Evolutionary conservation across 140 eudicot genomes (phyloP).

Genomic region (Senecio squalidus): DNA sequence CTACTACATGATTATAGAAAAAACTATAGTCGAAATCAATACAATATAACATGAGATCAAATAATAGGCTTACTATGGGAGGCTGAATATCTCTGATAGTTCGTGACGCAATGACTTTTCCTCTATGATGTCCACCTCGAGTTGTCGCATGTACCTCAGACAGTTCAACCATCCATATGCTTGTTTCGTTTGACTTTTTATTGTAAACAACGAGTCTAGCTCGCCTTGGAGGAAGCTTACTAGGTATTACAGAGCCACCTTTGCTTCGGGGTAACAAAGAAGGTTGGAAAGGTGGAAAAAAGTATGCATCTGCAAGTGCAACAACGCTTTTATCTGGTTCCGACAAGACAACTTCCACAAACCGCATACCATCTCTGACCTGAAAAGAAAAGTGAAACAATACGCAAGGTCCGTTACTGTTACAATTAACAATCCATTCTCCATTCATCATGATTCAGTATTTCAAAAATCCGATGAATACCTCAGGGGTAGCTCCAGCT

Average conservation of each 20-base stretch:
- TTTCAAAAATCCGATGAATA: not conserved
- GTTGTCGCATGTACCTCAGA: constrained; percentile 91
- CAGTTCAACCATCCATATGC: constrained; percentile 78
- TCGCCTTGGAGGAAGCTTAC: constrained; percentile 88
- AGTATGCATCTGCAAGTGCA: constrained; percentile 96
- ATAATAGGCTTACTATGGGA: constrained; percentile 60
- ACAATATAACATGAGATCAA: not conserved
- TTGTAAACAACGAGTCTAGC: constrained; percentile 84
- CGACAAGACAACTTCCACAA: constrained; percentile 74
- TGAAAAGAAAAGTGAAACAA: constrained; percentile 22
- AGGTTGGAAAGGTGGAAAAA: constrained; percentile 95
- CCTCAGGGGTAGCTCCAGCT: constrained; percentile 99
- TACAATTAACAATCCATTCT: constrained; percentile 9
- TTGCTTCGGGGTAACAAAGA: constrained; percentile 66
- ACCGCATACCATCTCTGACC: constrained; percentile 97
- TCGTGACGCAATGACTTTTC: constrained; percentile 72
- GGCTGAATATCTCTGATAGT: constrained; percentile 84
- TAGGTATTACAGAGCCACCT: constrained; percentile 80
- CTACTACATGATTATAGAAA: too few relatives aligned
- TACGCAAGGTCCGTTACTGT: too few relatives aligned
- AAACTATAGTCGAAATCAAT: too few relatives aligned
- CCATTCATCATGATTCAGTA: not conserved
- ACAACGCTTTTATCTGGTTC: constrained; percentile 85
- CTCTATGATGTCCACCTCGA: constrained; percentile 93
- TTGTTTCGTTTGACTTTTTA: constrained; percentile 80